Evolutionary conservation across 2,329 filamentous ascomycete species (phyloP).

Genomic region (Grosmannia penicillata): DNA sequence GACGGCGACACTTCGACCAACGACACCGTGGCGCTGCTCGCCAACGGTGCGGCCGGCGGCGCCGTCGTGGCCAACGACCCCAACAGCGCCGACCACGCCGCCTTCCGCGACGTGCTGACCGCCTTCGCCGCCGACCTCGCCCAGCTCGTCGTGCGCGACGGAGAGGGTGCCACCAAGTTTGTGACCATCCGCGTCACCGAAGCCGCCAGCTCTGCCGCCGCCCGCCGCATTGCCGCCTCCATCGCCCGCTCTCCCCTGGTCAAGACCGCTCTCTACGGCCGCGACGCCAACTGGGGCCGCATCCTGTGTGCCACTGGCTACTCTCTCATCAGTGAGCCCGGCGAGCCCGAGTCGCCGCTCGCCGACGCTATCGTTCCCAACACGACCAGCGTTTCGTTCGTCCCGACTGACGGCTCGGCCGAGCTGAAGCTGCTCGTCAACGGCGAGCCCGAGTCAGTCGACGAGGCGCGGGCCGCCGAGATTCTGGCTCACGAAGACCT

Average conservation of each 20-base stretch:
- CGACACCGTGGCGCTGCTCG: conserved; percentile 87
- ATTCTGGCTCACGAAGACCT: conserved; percentile 66
- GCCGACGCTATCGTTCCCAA: conserved; percentile 39
- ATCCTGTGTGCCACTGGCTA: conserved; percentile 93
- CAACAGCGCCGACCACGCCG: conserved; percentile 47
- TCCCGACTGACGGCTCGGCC: conserved; percentile 60
- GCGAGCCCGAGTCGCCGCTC: conserved; percentile 31
- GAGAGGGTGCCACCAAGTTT: conserved; percentile 96
- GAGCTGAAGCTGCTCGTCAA: conserved; percentile 65
- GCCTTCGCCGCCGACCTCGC: conserved; percentile 72
- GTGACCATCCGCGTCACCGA: conserved; percentile 79
- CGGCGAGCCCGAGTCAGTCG: conserved; percentile 65
- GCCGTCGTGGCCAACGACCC: conserved; percentile 38
- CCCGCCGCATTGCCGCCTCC: conserved; percentile 66
- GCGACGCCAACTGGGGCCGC: conserved; percentile 96
- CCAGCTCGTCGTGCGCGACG: conserved; percentile 87
- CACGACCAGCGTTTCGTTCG: conserved; percentile 63
- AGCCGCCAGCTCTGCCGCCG: conserved; percentile 52
- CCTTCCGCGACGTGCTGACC: conserved; percentile 56
- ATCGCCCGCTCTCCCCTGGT: conserved; percentile 88
- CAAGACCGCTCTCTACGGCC: conserved; percentile 93
- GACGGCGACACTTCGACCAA: conserved; percentile 97
- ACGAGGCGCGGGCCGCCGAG: conserved; percentile 62
- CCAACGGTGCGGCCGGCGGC: conserved; percentile 82
- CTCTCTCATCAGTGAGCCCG: conserved; percentile 44